Base-by-base conservation (phyloP, 768 basidiomycete species). In the Mycena haematopus region DNA sequence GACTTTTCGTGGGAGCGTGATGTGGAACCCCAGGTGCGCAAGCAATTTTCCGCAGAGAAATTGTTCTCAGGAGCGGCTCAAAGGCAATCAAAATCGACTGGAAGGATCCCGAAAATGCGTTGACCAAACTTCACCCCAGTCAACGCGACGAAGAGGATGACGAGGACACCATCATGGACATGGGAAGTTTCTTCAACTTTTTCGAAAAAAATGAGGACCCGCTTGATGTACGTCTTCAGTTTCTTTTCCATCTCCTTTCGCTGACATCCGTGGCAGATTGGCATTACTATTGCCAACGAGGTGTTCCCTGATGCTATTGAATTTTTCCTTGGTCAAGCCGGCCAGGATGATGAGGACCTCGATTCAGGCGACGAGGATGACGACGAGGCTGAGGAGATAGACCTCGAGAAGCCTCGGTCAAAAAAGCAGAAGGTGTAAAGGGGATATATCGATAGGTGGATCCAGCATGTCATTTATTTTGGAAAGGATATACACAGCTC, bases 181-280 rank as follows among this genome's bases (percentile, higher is more conserved):
- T 82, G 52, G 93, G 93, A 58, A 92, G 88, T 71, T 93, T 95
- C 80, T 95, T 95, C 84, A 93, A 93, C 78, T 89, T 90, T 72
- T 93, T 95, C 64, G 92, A 91, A 75, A 71, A 81, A 63, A 79
- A 81, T 13, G 71, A 78, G 40, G 92, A 93, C 71, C 82, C 84
- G 15, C 84, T 80, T 63, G 90, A 92, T 66, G 92, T 92, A 72
- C 78, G 85, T 2, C 3, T 76, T 22, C 52, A 15, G 14, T 36
- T 36, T 49, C 47, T n/a, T 22, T 24, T 13, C 36, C 51, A 1
- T 14, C 52, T 42, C 40, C 35, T 63, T 42, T 31, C 49, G 9
- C 54, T 62, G 25, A 51, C 22, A 42, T 31, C 52, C 19, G 27
- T 52, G 47, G 36, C 11, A 94, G 92, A 79, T 93, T 69, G 93